These are phyloP conservation scores for Tanacetum coccineum DNA, from an alignment of 129 eudicot species.

Conservation along the genomic window DNA sequence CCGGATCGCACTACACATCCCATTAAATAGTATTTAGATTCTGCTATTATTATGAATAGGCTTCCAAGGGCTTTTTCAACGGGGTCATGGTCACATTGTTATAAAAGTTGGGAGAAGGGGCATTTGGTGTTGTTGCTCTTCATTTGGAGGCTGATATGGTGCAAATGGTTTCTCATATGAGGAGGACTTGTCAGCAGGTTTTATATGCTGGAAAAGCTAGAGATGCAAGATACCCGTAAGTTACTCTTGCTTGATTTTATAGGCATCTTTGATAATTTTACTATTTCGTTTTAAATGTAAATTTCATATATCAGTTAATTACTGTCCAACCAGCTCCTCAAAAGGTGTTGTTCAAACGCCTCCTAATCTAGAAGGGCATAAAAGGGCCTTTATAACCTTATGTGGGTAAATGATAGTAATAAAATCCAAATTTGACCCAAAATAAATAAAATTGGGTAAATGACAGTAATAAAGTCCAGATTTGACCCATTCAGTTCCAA, in stretches of 20 bases:
- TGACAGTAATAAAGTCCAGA: too few relatives aligned
- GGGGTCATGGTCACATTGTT: constrained; percentile 82
- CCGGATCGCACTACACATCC: constrained; percentile 42
- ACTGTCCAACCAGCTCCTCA: too few relatives aligned
- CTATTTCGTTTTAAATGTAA: too few relatives aligned
- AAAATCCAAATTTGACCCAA: too few relatives aligned
- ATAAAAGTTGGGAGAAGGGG: constrained; percentile 53
- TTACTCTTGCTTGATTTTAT: constrained; percentile 8
- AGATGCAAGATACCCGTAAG: constrained; percentile 98
- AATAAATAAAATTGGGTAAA: too few relatives aligned
- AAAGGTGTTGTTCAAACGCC: too few relatives aligned
- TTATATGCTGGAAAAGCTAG: constrained; percentile 84
- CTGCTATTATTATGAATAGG: constrained; percentile 82
- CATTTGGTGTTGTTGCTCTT: constrained; percentile 83
- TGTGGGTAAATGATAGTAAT: too few relatives aligned
- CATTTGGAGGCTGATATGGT: constrained; percentile 79
- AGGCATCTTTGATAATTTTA: too few relatives aligned
- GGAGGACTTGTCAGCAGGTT: constrained; percentile 81
- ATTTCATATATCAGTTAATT: too few relatives aligned
- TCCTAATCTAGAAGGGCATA: too few relatives aligned
- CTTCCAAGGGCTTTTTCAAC: constrained; percentile 91
- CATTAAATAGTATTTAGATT: constrained; percentile 72
- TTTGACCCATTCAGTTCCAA: too few relatives aligned
- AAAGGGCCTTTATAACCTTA: too few relatives aligned
- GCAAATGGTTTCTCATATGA: constrained; percentile 71